Base-by-base conservation (phyloP, 73 alveolate genomes). In the Breviolum minutum region DNA sequence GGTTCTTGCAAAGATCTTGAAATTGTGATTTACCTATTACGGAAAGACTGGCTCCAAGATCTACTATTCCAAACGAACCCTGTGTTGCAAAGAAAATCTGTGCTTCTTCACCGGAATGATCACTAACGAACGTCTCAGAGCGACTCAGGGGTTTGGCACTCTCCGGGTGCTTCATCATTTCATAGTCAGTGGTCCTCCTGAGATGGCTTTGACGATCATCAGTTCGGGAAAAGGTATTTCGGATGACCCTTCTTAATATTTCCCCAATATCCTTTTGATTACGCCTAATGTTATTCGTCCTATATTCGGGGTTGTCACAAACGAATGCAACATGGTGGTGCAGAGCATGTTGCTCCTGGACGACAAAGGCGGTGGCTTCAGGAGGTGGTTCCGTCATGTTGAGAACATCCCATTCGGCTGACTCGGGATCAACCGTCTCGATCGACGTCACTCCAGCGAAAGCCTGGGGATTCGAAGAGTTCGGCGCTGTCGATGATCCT, bases 31-130 rank as follows among this genome's bases (percentile, higher is more conserved):
- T 1, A 2, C 94, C 94, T 10, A 60, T 60, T 10, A 84, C 94
- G 0, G 94, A 60, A 40, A 60, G 60, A 77, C 94, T 84, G 61
- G 94, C 94, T 2, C 94, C 94, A 14, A 64, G 26, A 60, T 84
- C 94, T 1, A 84, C 77, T 17, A 84, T 84, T 0, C 77, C 94
- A 0, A 61, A 26, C 19, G 69, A 22, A 10, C 77, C 94, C 13
- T 64, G 69, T 5, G 62, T n/a, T 22, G 26, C 94, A 61, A 84
- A 48, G 81, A 71, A 12, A 26, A 71, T 26, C 63, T 2, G 22
- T 8, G 61, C 63, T 8, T 76, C 62, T 16, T 6, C 82, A 24
- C 11, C n/a, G 40, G n/a, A 13, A 71, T 70, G 27, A 16, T 22
- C n/a, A 7, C 12, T 1, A n/a, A n/a, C n/a, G n/a, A n/a, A n/a